Base-by-base conservation (phyloP, 1,284 basidiomycete genomes). In the Xanthoconium separans region DNA sequence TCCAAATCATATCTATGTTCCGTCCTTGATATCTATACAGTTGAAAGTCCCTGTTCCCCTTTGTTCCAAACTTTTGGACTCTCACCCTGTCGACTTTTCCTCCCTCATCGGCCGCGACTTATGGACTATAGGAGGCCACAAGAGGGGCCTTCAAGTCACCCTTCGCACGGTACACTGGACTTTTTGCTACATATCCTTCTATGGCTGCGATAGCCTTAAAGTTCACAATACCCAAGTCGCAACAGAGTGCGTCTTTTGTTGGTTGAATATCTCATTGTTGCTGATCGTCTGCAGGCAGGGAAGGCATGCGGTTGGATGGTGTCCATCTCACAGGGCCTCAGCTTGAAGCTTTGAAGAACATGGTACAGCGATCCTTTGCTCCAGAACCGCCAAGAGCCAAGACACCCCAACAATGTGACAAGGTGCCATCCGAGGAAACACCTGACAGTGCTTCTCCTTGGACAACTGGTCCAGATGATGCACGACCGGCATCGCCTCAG, bases 81-180 rank as follows among this genome's bases (percentile, higher is more conserved):
- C 29, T 27, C 1, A 15, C 2, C 20, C 36, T 16, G 8, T 44
- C n/a, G 8, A 51, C 34, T 39, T 39, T 2, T 4, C 6, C 18
- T 6, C 33, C 34, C 48, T 43, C 40, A 41, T 44, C 7, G 16
- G 33, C 29, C 30, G 15, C 6, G 24, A 50, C 12, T 0, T 51
- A 44, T 51, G 43, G 50, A 40, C 36, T 22, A 44, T 51, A 39
- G 43, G 43, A 16, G 43, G 50, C 15, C 13, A 51, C n/a, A 44
- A 51, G 42, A 39, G 6, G n/a, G 50, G 50, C 9, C 33, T 51
- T 39, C 20, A 13, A n/a, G 43, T 31, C 8, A 51, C 36, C 34
- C 43, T 51, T 31, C 29, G 6, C 2, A 15, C 15, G 2, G 43
- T 51, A 16, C 34, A 51, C 31, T 1, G 6, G 11, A 31, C 43